Conservation (phyloP, 202 grass and related monocot genomes). For the Bolboschoenoplectus hybrid region DNA sequence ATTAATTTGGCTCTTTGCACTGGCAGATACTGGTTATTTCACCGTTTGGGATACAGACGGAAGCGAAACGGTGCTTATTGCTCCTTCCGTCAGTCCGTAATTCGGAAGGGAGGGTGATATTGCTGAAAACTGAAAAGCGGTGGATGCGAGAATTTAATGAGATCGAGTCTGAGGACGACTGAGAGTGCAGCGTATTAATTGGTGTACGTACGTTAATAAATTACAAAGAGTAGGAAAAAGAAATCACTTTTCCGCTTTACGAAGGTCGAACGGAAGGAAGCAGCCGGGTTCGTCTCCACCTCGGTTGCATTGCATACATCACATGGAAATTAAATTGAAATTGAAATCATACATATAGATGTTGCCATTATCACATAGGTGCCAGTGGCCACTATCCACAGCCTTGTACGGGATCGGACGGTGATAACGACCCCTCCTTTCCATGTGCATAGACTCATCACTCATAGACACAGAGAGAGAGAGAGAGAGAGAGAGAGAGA, state of each 20-base stretch:
- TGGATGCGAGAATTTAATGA: slow-evolving; percentile 17
- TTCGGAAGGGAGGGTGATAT: neutral
- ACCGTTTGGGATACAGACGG: neutral
- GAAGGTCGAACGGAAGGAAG: neutral
- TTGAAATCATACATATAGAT: neutral
- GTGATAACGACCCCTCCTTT: slow-evolving; percentile 46
- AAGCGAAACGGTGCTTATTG: no score
- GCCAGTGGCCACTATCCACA: slow-evolving; percentile 13
- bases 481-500: slow-evolving; percentile 30
- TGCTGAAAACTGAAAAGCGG: neutral
- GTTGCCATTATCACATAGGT: slow-evolving; percentile 40
- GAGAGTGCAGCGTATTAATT: slow-evolving; percentile 31
- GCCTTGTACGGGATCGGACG: slow-evolving; percentile 46
- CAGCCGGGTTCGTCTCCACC: slow-evolving; percentile 1
- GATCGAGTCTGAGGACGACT: neutral
- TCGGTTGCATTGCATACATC: slow-evolving; percentile 28
- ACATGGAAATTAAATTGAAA: neutral
- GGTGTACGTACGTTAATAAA: neutral
- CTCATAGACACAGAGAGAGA: slow-evolving; percentile 15
- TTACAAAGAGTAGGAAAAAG: neutral
- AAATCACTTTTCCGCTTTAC: neutral
- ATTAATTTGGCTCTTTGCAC: neutral
- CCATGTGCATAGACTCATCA: slow-evolving; percentile 18
- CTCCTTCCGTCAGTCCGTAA: no score
- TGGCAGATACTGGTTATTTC: neutral